Evolutionary conservation across 2,329 filamentous ascomycete genomes (phyloP).

Genomic region (Harringtonia aguacate): DNA sequence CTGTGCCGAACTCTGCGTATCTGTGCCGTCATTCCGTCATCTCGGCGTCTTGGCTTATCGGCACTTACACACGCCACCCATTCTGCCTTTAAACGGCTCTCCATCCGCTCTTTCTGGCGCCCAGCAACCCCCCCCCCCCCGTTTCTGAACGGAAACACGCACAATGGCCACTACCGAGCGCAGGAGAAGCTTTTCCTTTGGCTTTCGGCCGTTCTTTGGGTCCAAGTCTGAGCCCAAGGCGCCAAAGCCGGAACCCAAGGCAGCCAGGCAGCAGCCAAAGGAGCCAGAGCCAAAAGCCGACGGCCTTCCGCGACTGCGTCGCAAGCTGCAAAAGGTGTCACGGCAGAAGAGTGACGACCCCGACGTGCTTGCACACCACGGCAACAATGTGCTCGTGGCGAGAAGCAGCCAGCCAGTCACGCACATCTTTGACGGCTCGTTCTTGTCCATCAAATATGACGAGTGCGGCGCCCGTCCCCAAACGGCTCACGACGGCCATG

Average conservation of each 20-base stretch:
- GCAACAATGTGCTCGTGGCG: not conserved
- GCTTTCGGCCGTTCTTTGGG: slow-evolving; percentile 5
- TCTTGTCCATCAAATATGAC: slow-evolving; percentile 3
- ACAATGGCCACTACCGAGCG: slow-evolving; percentile 10
- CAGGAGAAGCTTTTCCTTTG: slow-evolving; percentile 10
- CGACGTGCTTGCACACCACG: not conserved
- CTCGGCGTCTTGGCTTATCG: too few species aligned
- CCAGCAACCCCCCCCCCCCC: not conserved
- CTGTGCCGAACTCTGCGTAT: too few species aligned
- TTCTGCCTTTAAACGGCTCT: too few species aligned
- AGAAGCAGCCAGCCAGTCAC: slow-evolving; percentile 6
- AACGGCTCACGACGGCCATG: not conserved
- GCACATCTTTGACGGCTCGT: slow-evolving; percentile 1
- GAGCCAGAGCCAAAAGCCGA: not conserved
- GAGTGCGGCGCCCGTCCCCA: not conserved
- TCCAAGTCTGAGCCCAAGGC: slow-evolving; percentile 9
- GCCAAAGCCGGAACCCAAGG: too few species aligned
- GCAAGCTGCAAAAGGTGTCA: slow-evolving; percentile 22
- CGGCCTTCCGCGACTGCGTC: slow-evolving; percentile 16
- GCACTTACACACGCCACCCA: too few species aligned
- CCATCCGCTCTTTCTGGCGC: not conserved
- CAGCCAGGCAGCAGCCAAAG: not conserved
- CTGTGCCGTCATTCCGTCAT: too few species aligned
- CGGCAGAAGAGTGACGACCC: slow-evolving; percentile 10
- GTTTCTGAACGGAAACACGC: not conserved